A percentile compares a stretch with the other conserved stretches of the same genome.
Conservation (phyloP, 1,284 basidiomycete genomes). For the Cutaneotrichosporon mucoides region DNA sequence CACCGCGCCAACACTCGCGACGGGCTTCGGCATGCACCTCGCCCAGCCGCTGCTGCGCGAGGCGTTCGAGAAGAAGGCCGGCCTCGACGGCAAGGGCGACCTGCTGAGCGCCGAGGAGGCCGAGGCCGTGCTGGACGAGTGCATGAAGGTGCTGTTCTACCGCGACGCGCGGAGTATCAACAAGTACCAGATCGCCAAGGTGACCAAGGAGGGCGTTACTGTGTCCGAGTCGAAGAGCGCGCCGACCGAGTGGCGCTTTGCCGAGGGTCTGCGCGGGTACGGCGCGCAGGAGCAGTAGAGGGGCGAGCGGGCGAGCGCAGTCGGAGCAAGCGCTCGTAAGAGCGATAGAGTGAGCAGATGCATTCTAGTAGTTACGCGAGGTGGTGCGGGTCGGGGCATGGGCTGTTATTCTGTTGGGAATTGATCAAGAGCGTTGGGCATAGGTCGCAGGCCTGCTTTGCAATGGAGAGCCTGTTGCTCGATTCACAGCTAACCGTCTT, state of each 20-base stretch:
- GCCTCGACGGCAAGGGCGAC: slow-evolving; percentile 74
- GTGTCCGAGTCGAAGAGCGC: slow-evolving; percentile 77
- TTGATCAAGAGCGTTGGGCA: no score
- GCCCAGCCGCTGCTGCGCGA: slow-evolving; percentile 89
- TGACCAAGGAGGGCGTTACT: slow-evolving; percentile 69
- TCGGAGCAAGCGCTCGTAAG: no score
- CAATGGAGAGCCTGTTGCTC: no score
- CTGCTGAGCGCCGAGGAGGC: slow-evolving; percentile 75
- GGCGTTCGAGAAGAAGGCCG: slow-evolving; percentile 54
- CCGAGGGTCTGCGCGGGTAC: slow-evolving; percentile 66
- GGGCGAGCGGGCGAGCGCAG: no score
- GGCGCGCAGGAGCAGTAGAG: slow-evolving; percentile 63
- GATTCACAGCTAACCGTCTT: no score
- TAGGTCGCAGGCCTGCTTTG: no score
- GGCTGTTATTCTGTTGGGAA: no score
- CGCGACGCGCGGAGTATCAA: slow-evolving; percentile 93
- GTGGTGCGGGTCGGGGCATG: no score
- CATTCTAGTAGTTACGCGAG: no score
- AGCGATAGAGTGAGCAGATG: no score
- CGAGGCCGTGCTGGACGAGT: slow-evolving; percentile 70
- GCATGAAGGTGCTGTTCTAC: slow-evolving; percentile 95
- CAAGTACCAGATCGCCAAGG: slow-evolving; percentile 94
- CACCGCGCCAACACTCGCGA: slow-evolving; percentile 87
- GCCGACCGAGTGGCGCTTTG: slow-evolving; percentile 84
- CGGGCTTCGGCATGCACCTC: slow-evolving; percentile 92